phyloP scores from a whole-genome alignment of 225 moss, liverwort and hornwort species.

The Polytrichum commune region DNA sequence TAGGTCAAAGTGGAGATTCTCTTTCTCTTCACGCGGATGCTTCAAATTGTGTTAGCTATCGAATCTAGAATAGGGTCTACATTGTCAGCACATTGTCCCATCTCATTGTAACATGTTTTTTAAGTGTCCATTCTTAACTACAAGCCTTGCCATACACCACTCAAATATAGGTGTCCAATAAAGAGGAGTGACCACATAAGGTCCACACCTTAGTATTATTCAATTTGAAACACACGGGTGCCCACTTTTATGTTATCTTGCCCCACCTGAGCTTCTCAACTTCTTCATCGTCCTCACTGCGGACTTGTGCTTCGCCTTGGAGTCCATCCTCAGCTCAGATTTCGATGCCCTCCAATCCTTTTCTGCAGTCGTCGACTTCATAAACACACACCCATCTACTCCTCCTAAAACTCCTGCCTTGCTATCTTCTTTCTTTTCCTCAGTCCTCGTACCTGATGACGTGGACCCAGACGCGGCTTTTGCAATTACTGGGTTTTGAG shows the following conservation, averaged over 20 bases:
- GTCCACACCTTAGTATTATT: too few relatives aligned
- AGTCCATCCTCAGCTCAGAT: slow-evolving; percentile 66
- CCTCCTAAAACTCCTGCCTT: slow-evolving; percentile 15
- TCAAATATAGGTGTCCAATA: too few relatives aligned
- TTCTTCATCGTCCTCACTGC: slow-evolving; percentile 74
- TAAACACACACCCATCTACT: slow-evolving; percentile 48
- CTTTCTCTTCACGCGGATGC: too few relatives aligned
- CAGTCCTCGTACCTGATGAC: background rate
- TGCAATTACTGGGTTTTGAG: background rate
- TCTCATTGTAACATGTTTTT: too few relatives aligned
- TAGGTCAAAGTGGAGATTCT: too few relatives aligned
- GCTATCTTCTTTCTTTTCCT: slow-evolving; percentile 3
- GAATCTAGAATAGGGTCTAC: too few relatives aligned
- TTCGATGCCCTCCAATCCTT: slow-evolving; percentile 72
- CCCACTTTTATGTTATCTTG: slow-evolving; percentile 12
- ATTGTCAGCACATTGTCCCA: too few relatives aligned
- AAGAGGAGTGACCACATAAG: too few relatives aligned
- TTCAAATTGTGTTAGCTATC: too few relatives aligned
- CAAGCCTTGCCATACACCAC: too few relatives aligned
- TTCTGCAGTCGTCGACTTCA: slow-evolving; percentile 73
- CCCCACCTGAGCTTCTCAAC: slow-evolving; percentile 41
- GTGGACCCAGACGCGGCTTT: background rate
- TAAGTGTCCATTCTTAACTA: too few relatives aligned
- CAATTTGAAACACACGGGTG: too few relatives aligned
- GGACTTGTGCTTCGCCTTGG: slow-evolving; percentile 74